Evolutionary conservation across 73 alveolate species (phyloP).

Genomic region (Blepharisma stoltei): DNA sequence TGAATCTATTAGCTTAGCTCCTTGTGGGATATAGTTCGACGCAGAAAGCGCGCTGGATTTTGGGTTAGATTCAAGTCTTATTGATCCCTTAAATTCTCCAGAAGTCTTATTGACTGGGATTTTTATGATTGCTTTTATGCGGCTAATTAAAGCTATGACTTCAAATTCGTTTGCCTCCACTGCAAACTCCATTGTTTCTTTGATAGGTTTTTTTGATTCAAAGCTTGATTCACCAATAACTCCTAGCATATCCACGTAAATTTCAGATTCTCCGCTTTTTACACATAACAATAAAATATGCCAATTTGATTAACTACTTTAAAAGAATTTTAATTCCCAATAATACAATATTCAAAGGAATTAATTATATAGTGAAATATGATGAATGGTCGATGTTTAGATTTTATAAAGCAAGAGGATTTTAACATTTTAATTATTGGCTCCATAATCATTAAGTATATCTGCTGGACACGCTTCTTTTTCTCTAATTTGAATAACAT

Average conservation of each 20-base stretch:
- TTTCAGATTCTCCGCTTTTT: neutral
- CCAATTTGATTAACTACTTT: too few relatives aligned
- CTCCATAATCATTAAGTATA: too few relatives aligned
- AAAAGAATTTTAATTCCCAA: too few relatives aligned
- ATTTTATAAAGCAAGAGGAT: too few relatives aligned
- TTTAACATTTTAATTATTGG: too few relatives aligned
- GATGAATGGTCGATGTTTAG: too few relatives aligned
- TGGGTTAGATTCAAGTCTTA: neutral
- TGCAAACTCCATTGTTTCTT: slow-evolving; percentile 16
- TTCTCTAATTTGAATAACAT: neutral
- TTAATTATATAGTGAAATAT: too few relatives aligned
- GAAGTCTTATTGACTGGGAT: neutral
- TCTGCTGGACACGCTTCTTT: neutral
- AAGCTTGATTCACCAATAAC: slow-evolving; percentile 16
- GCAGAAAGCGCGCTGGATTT: too few relatives aligned
- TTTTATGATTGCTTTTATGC: neutral
- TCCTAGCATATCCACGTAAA: neutral
- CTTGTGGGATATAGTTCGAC: too few relatives aligned
- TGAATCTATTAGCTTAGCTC: too few relatives aligned
- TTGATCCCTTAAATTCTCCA: neutral
- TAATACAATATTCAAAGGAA: too few relatives aligned
- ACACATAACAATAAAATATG: slow-evolving; percentile 1
- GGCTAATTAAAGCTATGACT: neutral
- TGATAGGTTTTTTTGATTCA: slow-evolving; percentile 4
- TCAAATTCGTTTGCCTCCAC: neutral